Evolutionary conservation across 1,139 yeast genomes (phyloP).

Genomic region (Suhomyces anneliseae): DNA sequence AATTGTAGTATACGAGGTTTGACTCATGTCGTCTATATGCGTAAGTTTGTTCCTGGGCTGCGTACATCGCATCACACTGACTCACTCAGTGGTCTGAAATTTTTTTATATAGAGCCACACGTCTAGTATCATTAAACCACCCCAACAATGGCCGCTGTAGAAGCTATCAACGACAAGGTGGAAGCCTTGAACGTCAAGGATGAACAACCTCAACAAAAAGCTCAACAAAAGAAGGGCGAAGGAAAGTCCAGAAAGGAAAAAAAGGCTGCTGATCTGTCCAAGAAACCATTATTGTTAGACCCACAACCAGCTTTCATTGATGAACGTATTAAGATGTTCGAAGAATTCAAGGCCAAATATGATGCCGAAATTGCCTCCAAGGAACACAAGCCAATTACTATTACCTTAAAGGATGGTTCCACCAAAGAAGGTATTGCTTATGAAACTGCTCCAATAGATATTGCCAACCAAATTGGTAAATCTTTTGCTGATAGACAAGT

Average conservation of each 20-base stretch:
- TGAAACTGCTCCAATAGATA: conserved; percentile 88
- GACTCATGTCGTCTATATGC: neutral
- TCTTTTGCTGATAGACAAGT: conserved; percentile 82
- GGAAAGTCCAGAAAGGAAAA: conserved; percentile 34
- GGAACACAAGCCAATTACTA: conserved; percentile 59
- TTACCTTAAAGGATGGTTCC: conserved; percentile 86
- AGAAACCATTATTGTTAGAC: conserved; percentile 51
- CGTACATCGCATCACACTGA: neutral
- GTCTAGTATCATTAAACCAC: neutral
- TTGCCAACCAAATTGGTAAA: conserved; percentile 82
- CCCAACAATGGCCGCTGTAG: conserved; percentile 15
- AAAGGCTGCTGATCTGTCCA: conserved; percentile 27
- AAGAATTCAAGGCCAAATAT: conserved; percentile 73
- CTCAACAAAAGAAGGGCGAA: conserved; percentile 14
- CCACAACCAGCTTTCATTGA: conserved; percentile 85
- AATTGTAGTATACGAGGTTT: no score
- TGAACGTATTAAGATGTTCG: conserved; percentile 76
- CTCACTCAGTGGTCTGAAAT: neutral
- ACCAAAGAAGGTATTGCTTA: conserved; percentile 76
- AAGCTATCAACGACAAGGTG: conserved; percentile 49
- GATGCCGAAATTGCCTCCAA: conserved; percentile 69
- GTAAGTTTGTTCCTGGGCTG: conserved; percentile 2
- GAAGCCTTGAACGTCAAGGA: conserved; percentile 50
- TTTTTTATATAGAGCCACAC: neutral
- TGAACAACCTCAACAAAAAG: conserved; percentile 18